Base-by-base conservation (phyloP, 805 yeast genomes). In the Dipodascus albidus region DNA sequence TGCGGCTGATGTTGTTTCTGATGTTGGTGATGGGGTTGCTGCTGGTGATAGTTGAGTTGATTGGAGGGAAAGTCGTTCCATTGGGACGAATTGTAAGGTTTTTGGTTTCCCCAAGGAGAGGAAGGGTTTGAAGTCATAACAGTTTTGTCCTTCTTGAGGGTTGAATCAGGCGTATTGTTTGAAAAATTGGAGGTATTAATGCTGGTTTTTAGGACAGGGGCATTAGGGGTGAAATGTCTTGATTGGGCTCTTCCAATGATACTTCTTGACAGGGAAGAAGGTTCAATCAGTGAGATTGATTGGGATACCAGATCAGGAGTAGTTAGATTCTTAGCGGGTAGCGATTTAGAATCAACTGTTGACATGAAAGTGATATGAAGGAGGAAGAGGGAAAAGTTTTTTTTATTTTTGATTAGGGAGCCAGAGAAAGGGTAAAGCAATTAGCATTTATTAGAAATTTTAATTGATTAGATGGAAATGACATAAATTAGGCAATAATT, bases 211-310 rank as follows among this genome's bases (percentile, higher is more conserved):
- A 38, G 44, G 44, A 14, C 44, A 38, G 44, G 44, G 44, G 44
- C 44, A 38, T 38, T 38, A 38, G 44, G 9, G 17, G 44, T 38
- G 20, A 60, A 60, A 50, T 60, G 60, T n/a, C 63, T 54, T 48
- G 62, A 59, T 23, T 60, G 62, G 11, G 58, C 56, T 24, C 62
- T 50, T 48, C 56, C 44, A 38, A 38, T 38, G 20, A 38, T 38
- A 38, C 20, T n/a, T 14, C 44, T 14, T 6, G 44, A 38, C 20
- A 19, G 44, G 20, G 44, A 38, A 14, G 15, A 38, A 6, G 14
- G 44, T 4, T 38, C 17, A 19, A 17, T 19, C 14, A 38, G 20
- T 14, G 44, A 38, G 20, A 14, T 38, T n/a, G 44, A 38, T 4
- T 11, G n/a, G 17, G 44, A 38, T 6, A n/a, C n/a, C n/a, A n/a